Percentiles rank a stretch among this genome's conserved stretches.
phyloP scores from a whole-genome alignment of 257 asterid species.

The Jacaranda copaia region DNA sequence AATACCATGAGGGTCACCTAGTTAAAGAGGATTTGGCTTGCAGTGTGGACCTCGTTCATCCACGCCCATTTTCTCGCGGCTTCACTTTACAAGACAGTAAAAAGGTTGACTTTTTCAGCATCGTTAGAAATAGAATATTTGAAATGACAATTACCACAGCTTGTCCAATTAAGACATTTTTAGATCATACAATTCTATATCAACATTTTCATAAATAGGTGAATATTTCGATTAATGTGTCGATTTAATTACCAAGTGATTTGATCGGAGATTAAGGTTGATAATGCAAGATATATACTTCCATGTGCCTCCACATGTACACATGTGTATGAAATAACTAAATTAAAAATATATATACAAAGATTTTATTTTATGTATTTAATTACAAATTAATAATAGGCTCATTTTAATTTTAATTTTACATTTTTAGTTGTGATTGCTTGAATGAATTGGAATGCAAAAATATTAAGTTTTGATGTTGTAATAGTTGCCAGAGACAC shows the following conservation, averaged over 20 bases:
- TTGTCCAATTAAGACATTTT: not conserved
- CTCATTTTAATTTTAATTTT: no score
- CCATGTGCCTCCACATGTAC: not conserved
- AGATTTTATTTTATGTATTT: no score
- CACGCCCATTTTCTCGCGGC: slow-evolving; percentile 22
- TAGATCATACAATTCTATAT: not conserved
- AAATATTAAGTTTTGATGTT: no score
- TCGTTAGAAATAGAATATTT: not conserved
- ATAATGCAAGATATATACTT: not conserved
- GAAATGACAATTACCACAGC: not conserved
- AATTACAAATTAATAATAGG: no score
- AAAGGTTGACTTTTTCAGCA: not conserved
- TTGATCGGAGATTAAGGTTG: not conserved
- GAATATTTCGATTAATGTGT: not conserved
- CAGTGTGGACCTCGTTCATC: slow-evolving; percentile 12
- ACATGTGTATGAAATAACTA: not conserved
- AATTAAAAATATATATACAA: no score
- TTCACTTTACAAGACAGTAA: slow-evolving; percentile 10
- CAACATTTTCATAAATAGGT: not conserved
- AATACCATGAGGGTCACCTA: not conserved
- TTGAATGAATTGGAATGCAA: no score
- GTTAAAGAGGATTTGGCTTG: not conserved
- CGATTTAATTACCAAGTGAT: not conserved
- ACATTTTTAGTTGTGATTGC: no score
- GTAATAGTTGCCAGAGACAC: no score